Base-by-base conservation (phyloP, 768 basidiomycete genomes). In the Boletus fagicola region DNA sequence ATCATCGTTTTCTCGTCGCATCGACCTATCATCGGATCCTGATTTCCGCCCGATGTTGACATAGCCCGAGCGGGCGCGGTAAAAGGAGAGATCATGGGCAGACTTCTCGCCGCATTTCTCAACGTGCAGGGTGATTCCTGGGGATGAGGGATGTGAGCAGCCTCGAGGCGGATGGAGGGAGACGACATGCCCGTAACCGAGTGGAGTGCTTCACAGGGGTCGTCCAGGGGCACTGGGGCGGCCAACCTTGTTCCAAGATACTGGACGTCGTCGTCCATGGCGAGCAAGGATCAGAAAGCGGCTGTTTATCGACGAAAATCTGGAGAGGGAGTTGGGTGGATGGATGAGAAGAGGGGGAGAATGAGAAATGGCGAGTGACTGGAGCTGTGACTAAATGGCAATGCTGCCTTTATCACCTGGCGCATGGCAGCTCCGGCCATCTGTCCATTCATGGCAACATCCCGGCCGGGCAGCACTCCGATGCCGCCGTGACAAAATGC, bases 11-110 rank as follows among this genome's bases (percentile, higher is more conserved):
- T 75, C 77, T 47, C 71, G 66, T 48, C 72, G 67, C 71, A 75
- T 70, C 59, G 73, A 68, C 56, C 68, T 75, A 40, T 68, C 63
- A 61, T 82, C 78, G 54, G 76, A 77, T 20, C 79, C 68, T 11
- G 88, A 83, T 57, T 83, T 83, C 47, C 90, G 84, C 5, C 90
- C 90, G 65, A 92, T 83, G 59, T 81, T 77, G 16, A 91, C 76
- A 47, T 80, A 78, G 43, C 72, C 71, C 5, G 81, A 78, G 51
- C 75, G 72, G 28, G 77, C 65, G 64, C 83, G 82, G 66, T 74
- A 72, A 70, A 87, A 90, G 3, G 76, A 72, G 60, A 89, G 67
- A 22, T 68, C 63, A 62, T 80, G 79, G 12, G 77, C 72, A 13
- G 77, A 71, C 51, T 77, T 76, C 31, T 76, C 72, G 54, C 75